phyloP scores from a whole-genome alignment of 768 basidiomycete genomes.

The Lactarius tabidus region DNA sequence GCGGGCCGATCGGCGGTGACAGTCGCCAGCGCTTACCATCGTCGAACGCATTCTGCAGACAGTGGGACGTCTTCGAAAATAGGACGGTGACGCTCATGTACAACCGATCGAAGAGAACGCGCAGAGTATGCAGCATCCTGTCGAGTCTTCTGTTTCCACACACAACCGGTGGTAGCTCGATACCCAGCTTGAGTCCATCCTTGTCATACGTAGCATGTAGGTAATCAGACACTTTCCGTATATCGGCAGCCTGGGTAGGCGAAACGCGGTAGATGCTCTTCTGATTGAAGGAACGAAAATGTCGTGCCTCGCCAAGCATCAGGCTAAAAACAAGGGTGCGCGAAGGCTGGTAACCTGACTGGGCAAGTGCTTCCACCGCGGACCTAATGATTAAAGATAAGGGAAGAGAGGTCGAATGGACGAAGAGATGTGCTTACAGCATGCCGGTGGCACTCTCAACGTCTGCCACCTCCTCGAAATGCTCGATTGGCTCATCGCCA shows the following conservation, averaged over 20 bases:
- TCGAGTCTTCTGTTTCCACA: neutral
- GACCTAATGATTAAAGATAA: neutral
- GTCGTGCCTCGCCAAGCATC: slow-evolving; percentile 11
- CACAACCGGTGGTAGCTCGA: neutral
- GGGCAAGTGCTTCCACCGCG: slow-evolving; percentile 3
- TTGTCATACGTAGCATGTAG: slow-evolving; percentile 1
- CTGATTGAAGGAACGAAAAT: neutral
- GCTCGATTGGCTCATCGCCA: neutral
- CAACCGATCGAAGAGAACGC: neutral
- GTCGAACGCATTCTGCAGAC: too few relatives aligned
- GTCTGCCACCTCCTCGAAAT: neutral
- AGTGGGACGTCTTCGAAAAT: neutral
- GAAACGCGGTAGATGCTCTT: neutral
- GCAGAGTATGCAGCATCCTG: neutral
- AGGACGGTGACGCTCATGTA: neutral
- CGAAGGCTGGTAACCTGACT: slow-evolving; percentile 1
- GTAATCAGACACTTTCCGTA: neutral
- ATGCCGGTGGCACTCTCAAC: slow-evolving; percentile 3
- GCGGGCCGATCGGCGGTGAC: neutral
- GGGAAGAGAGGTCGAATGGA: neutral
- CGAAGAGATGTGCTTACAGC: neutral
- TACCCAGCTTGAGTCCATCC: neutral
- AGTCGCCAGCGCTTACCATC: neutral
- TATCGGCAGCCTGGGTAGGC: slow-evolving; percentile 1
- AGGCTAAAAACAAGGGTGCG: slow-evolving; percentile 8